These are phyloP conservation scores for Russula compacta DNA, from an alignment of 768 basidiomycete species.

Conservation along the genomic window DNA sequence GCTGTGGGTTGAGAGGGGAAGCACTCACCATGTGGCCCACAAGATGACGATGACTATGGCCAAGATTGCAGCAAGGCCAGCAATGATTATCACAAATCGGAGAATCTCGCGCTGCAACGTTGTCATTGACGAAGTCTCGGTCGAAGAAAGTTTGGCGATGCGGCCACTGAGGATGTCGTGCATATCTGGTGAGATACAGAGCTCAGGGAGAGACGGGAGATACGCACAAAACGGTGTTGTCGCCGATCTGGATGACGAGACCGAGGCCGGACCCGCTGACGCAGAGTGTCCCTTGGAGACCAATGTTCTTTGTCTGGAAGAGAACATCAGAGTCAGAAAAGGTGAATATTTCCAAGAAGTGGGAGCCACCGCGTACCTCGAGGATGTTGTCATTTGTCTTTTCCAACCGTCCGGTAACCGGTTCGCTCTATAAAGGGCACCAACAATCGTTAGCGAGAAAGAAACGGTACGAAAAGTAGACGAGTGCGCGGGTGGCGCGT, in stretches of 20 bases:
- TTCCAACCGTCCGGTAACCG: constrained; percentile 20
- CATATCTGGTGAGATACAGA: constrained; percentile 4
- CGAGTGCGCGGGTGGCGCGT: neutral
- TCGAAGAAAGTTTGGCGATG: constrained; percentile 32
- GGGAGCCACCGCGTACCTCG: constrained; percentile 2
- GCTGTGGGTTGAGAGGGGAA: neutral
- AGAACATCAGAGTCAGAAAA: constrained; percentile 20
- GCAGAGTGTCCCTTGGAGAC: constrained; percentile 47
- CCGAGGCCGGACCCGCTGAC: constrained; percentile 41
- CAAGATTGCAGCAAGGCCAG: constrained; percentile 34
- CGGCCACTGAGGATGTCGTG: constrained; percentile 24
- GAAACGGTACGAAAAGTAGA: constrained; percentile 25
- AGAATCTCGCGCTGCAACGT: constrained; percentile 47
- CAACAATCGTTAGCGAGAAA: constrained; percentile 23
- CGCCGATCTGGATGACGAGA: constrained; percentile 41
- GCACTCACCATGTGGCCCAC: constrained; percentile 33
- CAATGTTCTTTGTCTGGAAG: constrained; percentile 46
- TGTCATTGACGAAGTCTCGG: constrained; percentile 29
- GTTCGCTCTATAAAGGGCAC: constrained; percentile 9
- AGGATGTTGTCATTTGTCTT: constrained; percentile 27
- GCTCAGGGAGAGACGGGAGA: constrained; percentile 19
- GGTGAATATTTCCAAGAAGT: neutral
- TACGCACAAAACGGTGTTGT: constrained; percentile 40
- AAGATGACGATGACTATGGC: constrained; percentile 45
- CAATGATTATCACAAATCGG: constrained; percentile 47